Conservation (phyloP, 1,139 yeast species). For the Kodamaea anthophila region DNA sequence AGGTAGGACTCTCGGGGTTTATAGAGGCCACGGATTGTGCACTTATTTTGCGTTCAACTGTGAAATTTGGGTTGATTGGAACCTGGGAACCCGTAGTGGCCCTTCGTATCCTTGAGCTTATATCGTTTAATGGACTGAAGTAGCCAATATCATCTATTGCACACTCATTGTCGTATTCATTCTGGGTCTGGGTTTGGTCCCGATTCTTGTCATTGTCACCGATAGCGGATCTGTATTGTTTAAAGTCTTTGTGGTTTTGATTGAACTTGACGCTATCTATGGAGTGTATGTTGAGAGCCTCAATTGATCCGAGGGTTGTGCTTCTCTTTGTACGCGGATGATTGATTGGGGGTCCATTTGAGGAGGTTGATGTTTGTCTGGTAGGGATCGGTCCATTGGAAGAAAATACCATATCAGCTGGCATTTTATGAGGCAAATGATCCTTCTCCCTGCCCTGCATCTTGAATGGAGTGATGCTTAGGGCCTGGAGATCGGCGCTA, state of each 20-base stretch:
- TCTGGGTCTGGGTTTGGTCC: too few species aligned
- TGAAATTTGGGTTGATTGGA: slow-evolving; percentile 1
- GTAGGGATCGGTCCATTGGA: background rate
- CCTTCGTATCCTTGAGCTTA: slow-evolving; percentile 7
- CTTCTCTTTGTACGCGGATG: slow-evolving; percentile 12
- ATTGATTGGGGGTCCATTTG: too few species aligned
- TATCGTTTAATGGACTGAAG: slow-evolving; percentile 3
- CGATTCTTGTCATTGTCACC: too few species aligned
- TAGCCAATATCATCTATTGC: slow-evolving; percentile 6
- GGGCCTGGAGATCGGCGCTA: background rate
- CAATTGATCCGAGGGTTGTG: slow-evolving; percentile 18
- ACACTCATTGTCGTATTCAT: too few species aligned
- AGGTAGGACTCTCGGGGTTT: slow-evolving; percentile 29
- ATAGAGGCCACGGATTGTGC: slow-evolving; percentile 8
- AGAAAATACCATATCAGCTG: background rate
- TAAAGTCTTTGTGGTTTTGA: slow-evolving; percentile 1
- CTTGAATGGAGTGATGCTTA: too few species aligned
- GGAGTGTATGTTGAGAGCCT: slow-evolving; percentile 16
- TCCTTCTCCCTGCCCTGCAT: too few species aligned
- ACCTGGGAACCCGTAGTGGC: slow-evolving; percentile 9
- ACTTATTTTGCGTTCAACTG: slow-evolving; percentile 4
- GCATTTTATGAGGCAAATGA: background rate
- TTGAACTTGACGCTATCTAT: slow-evolving; percentile 12
- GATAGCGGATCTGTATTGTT: background rate
- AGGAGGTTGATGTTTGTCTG: too few species aligned